A percentile compares a stretch with the other conserved stretches of the same genome.
These are phyloP conservation scores for Sparassis latifolia DNA, from an alignment of 1,284 basidiomycete species.

Conservation along the genomic window DNA sequence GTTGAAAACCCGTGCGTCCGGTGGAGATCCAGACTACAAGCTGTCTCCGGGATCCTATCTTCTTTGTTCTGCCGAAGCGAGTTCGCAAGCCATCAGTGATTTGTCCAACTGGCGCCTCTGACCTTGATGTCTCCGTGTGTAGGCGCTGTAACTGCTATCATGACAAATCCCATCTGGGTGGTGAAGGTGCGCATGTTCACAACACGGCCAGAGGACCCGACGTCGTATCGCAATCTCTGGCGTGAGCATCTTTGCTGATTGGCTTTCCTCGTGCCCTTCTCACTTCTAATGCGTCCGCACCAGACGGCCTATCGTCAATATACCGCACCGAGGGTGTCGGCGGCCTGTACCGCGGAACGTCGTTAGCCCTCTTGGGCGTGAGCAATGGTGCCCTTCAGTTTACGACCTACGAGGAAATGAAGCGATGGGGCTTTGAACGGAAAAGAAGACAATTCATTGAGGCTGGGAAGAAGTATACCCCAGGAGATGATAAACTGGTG, in stretches of 20 bases:
- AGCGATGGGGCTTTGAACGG: slow-evolving; percentile 78
- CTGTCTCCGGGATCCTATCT: slow-evolving; percentile 81
- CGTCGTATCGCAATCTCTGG: slow-evolving; percentile 74
- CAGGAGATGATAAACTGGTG: slow-evolving; percentile 80
- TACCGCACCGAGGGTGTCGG: slow-evolving; percentile 68
- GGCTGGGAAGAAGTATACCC: slow-evolving; percentile 58
- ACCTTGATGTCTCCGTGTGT: slow-evolving; percentile 6
- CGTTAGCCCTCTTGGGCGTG: slow-evolving; percentile 88
- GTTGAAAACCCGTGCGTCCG: slow-evolving; percentile 75
- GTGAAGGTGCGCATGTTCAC: slow-evolving; percentile 98
- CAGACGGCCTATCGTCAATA: slow-evolving; percentile 76
- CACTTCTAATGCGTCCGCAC: not conserved
- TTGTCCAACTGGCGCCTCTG: slow-evolving; percentile 9
- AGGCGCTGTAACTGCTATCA: slow-evolving; percentile 89
- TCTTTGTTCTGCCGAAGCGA: slow-evolving; percentile 90
- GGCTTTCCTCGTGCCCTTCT: not conserved
- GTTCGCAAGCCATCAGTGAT: slow-evolving; percentile 46
- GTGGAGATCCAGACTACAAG: slow-evolving; percentile 49
- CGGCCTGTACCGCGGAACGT: slow-evolving; percentile 86
- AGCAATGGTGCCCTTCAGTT: slow-evolving; percentile 96
- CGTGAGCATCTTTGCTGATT: slow-evolving; percentile 41
- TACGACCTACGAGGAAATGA: slow-evolving; percentile 95
- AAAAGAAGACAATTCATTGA: slow-evolving; percentile 57
- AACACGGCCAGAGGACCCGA: slow-evolving; percentile 56
- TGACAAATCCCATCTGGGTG: slow-evolving; percentile 99